Percentiles rank a stretch among this genome's conserved stretches.
Conservation (phyloP, 306 rosid genomes). For the Quercus agrifolia region DNA sequence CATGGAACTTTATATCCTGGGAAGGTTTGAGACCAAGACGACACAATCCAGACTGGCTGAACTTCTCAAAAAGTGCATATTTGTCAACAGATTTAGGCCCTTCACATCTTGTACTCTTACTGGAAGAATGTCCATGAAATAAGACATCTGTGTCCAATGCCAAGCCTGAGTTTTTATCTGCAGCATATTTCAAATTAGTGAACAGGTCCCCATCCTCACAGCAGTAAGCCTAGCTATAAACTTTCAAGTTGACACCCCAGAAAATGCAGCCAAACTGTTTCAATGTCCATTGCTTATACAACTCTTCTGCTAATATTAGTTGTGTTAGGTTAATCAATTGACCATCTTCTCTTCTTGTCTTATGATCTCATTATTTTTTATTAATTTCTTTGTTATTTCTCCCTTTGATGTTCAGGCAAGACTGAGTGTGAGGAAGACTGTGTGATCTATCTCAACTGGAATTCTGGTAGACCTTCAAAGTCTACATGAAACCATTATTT, state of each 20-base stretch:
- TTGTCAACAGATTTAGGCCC: slow-evolving; percentile 27
- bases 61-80: slow-evolving; percentile 51
- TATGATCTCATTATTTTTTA: neutral
- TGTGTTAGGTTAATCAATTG: neutral
- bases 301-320: neutral
- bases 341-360: neutral
- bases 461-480: neutral
- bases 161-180: slow-evolving; percentile 38
- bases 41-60: slow-evolving; percentile 63
- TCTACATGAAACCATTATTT: neutral
- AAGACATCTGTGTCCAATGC: slow-evolving; percentile 24
- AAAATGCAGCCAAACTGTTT: slow-evolving; percentile 4
- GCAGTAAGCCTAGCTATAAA: neutral
- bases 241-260: neutral
- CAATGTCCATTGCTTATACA: slow-evolving; percentile 1
- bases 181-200: slow-evolving; percentile 18
- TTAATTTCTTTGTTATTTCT: neutral
- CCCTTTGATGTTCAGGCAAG: neutral
- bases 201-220: neutral
- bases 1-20: slow-evolving; percentile 41
- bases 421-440: slow-evolving; percentile 9
- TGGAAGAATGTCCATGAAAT: slow-evolving; percentile 19
- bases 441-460: slow-evolving; percentile 2
- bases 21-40: slow-evolving; percentile 58
- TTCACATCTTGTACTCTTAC: slow-evolving; percentile 31